Conservation (phyloP, 345 rosid species). For the Rhodamnia rubescens region DNA sequence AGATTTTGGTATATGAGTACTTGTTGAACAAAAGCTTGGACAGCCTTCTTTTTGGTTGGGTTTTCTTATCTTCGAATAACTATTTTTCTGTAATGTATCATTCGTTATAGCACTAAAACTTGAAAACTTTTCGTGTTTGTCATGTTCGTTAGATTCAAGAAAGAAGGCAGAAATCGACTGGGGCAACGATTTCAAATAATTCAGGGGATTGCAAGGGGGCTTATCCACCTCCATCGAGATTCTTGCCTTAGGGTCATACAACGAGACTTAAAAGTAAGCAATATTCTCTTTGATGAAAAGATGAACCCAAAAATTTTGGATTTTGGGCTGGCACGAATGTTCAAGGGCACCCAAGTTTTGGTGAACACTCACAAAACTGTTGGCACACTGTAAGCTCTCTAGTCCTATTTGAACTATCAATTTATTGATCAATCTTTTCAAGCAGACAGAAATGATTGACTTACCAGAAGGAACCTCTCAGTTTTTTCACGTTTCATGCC, state of each 20-base stretch:
- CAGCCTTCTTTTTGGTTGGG: conserved; percentile 4
- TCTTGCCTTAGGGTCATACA: conserved; percentile 20
- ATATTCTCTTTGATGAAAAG: conserved; percentile 14
- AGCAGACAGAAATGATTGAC: not conserved
- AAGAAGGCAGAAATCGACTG: conserved; percentile 8
- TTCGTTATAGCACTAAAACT: not conserved
- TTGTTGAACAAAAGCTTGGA: not conserved
- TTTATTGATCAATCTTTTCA: not conserved
- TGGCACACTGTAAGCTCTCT: conserved; percentile 11
- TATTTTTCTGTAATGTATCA: not conserved
- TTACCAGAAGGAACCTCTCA: not conserved
- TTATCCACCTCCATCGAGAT: conserved; percentile 25
- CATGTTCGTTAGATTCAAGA: conserved; percentile 4
- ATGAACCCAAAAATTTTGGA: conserved; percentile 29
- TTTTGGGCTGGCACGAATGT: conserved; percentile 23
- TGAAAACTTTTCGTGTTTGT: not conserved
- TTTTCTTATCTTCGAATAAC: not conserved
- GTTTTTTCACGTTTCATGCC: not conserved
- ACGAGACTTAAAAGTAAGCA: conserved; percentile 22
- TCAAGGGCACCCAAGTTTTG: too few relatives aligned
- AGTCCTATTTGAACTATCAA: not conserved
- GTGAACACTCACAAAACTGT: conserved; percentile 12
- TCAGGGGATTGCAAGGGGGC: conserved; percentile 20
- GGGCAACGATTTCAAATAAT: conserved; percentile 19
- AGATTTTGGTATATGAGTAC: conserved; percentile 37